A percentile compares a stretch with the other conserved stretches of the same genome.
phyloP scores from a whole-genome alignment of 257 asterid species.

The Nicotiana benthamiana region DNA sequence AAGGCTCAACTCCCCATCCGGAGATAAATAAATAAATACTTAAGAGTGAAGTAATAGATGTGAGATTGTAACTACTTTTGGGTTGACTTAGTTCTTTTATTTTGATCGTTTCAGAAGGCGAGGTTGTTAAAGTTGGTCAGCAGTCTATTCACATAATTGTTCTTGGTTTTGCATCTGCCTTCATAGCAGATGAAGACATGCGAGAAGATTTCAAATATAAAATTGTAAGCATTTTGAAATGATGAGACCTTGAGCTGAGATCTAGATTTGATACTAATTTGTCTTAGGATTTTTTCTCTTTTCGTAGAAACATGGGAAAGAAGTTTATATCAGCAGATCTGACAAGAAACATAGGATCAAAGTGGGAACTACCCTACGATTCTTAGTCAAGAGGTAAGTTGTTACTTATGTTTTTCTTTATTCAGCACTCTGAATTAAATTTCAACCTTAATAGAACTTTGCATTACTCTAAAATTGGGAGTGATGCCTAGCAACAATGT shows the following conservation, averaged over 20 bases:
- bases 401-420: not conserved
- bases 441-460: not conserved
- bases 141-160: constrained; percentile 56
- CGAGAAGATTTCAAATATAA: constrained; percentile 55
- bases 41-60: not conserved
- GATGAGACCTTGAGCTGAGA: constrained; percentile 1
- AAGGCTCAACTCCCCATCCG: not conserved
- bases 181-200: constrained; percentile 53
- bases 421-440: not conserved
- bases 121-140: constrained; percentile 58
- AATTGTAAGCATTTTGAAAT: constrained; percentile 32
- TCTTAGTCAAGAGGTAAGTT: constrained; percentile 54
- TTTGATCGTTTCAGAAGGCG: constrained; percentile 46
- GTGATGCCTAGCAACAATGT: not conserved
- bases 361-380: constrained; percentile 63
- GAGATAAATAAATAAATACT: not conserved
- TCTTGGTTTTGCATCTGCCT: constrained; percentile 71
- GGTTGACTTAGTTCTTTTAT: not conserved
- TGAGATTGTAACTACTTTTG: not conserved
- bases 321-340: constrained; percentile 39
- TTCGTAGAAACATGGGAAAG: constrained; percentile 57
- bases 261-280: not conserved
- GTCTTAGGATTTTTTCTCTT: not conserved
- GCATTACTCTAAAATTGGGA: not conserved
- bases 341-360: constrained; percentile 54